A percentile compares a stretch with the other conserved stretches of the same genome.
These are phyloP conservation scores for Adansonia madagascariensis DNA, from an alignment of 441 rosid genomes.

Conservation along the genomic window DNA sequence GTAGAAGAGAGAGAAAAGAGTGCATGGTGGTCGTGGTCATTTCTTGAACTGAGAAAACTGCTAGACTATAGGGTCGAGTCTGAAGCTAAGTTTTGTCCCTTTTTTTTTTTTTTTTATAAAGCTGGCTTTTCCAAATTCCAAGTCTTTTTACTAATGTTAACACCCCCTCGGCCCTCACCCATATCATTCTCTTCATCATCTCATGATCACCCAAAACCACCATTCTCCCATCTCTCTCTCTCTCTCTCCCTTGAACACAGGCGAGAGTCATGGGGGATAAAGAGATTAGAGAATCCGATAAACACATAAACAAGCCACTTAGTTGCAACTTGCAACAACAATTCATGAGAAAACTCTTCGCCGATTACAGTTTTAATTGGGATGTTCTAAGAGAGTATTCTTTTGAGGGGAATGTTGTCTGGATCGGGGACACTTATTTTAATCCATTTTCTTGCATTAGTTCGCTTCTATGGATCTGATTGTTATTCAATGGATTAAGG, in stretches of 20 bases:
- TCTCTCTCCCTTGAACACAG: conserved; percentile 53
- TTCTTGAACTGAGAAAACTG: conserved; percentile 54
- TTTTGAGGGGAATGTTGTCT: conserved; percentile 97
- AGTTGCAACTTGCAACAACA: conserved; percentile 13
- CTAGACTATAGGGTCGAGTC: conserved; percentile 16
- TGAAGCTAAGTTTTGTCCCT: too few relatives aligned
- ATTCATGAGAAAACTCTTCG: background rate
- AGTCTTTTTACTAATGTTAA: too few relatives aligned
- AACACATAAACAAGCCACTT: background rate
- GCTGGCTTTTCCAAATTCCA: too few relatives aligned
- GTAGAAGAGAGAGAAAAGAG: conserved; percentile 24
- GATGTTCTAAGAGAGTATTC: conserved; percentile 35
- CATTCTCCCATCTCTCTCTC: too few relatives aligned
- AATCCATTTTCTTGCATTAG: conserved; percentile 10
- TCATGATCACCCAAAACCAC: too few relatives aligned
- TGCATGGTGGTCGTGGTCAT: conserved; percentile 70
- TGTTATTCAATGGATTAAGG: conserved; percentile 26
- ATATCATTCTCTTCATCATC: too few relatives aligned
- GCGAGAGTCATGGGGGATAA: conserved; percentile 68
- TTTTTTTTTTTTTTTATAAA: too few relatives aligned
- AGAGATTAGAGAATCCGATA: conserved; percentile 18
- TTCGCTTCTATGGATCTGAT: conserved; percentile 23
- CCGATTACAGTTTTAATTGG: background rate
- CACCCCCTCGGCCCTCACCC: too few relatives aligned
- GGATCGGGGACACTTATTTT: conserved; percentile 77